Conservation (phyloP, 768 basidiomycete species). For the Amylocystis lapponica region DNA sequence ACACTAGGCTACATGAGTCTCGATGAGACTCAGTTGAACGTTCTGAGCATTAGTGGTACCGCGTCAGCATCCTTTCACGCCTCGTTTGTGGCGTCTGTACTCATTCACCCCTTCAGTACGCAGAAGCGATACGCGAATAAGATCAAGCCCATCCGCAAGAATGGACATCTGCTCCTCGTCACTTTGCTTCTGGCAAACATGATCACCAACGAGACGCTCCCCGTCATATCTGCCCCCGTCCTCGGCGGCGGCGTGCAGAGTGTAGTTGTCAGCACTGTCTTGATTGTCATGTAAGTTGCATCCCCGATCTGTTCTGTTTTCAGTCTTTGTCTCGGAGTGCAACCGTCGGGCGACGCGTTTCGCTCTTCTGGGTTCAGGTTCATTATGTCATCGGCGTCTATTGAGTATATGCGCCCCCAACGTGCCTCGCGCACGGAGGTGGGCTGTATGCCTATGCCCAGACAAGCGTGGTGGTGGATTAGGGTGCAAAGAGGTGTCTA, state of each 20-base stretch:
- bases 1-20: constrained; percentile 91
- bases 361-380: too few relatives aligned
- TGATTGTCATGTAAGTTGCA: constrained; percentile 78
- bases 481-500: too few relatives aligned
- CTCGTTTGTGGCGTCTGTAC: not conserved
- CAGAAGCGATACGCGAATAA: constrained; percentile 78
- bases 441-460: too few relatives aligned
- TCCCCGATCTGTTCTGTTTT: constrained; percentile 1
- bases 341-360: too few relatives aligned
- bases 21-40: constrained; percentile 88
- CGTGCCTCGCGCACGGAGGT: too few relatives aligned
- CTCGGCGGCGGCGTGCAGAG: constrained; percentile 75
- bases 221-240: constrained; percentile 74
- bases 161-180: constrained; percentile 78
- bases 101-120: constrained; percentile 36
- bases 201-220: constrained; percentile 87
- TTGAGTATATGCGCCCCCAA: too few relatives aligned
- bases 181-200: constrained; percentile 84
- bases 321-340: too few relatives aligned
- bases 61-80: constrained; percentile 45
- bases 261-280: constrained; percentile 75
- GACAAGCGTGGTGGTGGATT: too few relatives aligned
- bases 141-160: constrained; percentile 81
- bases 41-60: constrained; percentile 79
- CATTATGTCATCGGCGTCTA: too few relatives aligned